These are phyloP conservation scores for Penstemon eatonii DNA, from an alignment of 257 asterid genomes.

Conservation along the genomic window DNA sequence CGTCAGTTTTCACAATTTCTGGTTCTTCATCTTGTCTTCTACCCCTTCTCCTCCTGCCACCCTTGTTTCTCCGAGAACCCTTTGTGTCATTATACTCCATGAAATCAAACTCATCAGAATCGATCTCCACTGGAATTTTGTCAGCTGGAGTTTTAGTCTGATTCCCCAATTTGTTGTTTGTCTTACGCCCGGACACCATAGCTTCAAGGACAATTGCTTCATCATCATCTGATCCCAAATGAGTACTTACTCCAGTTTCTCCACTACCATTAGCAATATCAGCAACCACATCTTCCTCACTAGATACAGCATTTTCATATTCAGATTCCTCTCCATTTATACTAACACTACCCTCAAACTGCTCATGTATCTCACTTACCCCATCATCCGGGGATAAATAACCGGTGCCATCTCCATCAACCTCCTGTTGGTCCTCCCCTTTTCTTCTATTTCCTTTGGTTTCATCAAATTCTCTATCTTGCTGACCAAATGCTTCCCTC, in stretches of 20 bases:
- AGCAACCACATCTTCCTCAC: conserved; percentile 32
- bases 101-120: conserved; percentile 66
- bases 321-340: conserved; percentile 43
- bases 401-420: conserved; percentile 35
- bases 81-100: conserved; percentile 72
- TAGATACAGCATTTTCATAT: conserved; percentile 40
- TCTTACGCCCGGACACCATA: conserved; percentile 68
- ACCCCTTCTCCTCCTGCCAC: conserved; percentile 63
- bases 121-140: conserved; percentile 37
- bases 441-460: conserved; percentile 35
- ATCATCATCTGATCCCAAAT: conserved; percentile 51
- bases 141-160: conserved; percentile 40
- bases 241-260: conserved; percentile 30
- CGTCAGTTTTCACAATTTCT: conserved; percentile 34
- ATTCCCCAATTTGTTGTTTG: conserved; percentile 39
- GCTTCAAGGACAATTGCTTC: conserved; percentile 76
- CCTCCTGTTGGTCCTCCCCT: conserved; percentile 37
- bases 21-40: conserved; percentile 47
- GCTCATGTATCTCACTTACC: conserved; percentile 48
- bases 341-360: conserved; percentile 43
- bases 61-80: conserved; percentile 62
- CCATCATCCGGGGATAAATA: conserved; percentile 60
- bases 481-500: conserved; percentile 68
- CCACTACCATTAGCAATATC: conserved; percentile 31
- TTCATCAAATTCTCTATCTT: conserved; percentile 58